Evolutionary conservation across 192 early-diverging fungal species (phyloP).

Genomic region (Entomortierella chlamydospora): DNA sequence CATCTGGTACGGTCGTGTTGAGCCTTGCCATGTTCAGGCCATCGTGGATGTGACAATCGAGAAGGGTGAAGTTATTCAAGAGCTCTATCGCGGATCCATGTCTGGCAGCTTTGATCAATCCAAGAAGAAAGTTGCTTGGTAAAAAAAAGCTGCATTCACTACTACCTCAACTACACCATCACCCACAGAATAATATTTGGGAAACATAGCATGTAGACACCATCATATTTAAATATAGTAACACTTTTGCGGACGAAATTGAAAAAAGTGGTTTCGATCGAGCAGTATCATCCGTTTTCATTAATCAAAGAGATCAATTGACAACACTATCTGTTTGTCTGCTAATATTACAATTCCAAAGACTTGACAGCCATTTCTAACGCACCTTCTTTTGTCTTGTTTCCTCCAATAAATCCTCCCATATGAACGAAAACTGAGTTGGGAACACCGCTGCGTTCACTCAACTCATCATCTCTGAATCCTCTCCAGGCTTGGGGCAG

Average conservation of each 20-base stretch:
- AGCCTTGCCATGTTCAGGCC: conserved; percentile 59
- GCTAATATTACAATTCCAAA: conserved; percentile 57
- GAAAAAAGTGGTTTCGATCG: no score
- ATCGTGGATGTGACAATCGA: conserved; percentile 66
- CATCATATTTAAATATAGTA: conserved; percentile 23
- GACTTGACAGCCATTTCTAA: conserved; percentile 75
- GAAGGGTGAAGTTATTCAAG: conserved; percentile 61
- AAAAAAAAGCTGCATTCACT: no score
- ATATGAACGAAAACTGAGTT: conserved; percentile 93
- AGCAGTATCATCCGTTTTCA: no score
- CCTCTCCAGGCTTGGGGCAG: conserved; percentile 71
- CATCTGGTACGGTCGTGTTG: conserved; percentile 71
- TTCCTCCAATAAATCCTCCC: conserved; percentile 58
- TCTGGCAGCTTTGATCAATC: conserved; percentile 58
- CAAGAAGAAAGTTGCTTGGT: conserved; percentile 45
- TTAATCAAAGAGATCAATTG: no score
- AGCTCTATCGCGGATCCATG: conserved; percentile 68
- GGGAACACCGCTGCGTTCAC: conserved; percentile 76
- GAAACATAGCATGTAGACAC: not conserved
- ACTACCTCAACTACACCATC: no score
- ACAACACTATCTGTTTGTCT: no score
- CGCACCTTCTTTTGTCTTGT: conserved; percentile 83
- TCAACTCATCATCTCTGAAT: conserved; percentile 85
- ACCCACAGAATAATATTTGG: no score
- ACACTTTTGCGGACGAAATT: no score